Evolutionary conservation across 2,329 filamentous ascomycete genomes (phyloP), one percentile per base, ranked within the genome.

Genomic region (Colletotrichum cereale): DNA sequence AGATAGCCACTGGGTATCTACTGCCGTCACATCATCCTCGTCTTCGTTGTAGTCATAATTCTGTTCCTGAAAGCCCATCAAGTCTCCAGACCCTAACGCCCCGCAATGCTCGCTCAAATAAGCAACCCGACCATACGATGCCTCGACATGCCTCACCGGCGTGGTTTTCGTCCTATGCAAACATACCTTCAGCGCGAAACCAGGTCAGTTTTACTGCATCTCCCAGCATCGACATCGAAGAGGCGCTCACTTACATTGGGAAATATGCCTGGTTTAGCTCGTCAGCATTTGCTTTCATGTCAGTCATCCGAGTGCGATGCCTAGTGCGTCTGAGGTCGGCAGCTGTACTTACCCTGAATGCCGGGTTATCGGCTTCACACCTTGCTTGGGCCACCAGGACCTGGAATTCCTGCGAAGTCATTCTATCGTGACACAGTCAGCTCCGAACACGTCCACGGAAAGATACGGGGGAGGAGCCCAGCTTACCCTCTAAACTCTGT

Each of bases 81-180:
- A 48, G 7, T 31, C 58, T 21, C 26, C 42, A 36, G 52, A 36
- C 48, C 34, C 26, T n/a, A 50, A 68, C 34, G 58, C 47, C 38
- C 62, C 31, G 24, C n/a, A 24, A 55, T 53, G 38, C 31, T 62
- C 60, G 29, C 42, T 29, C 31, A 31, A 55, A 48, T 21, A 55
- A 50, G 67, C 66, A 61, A 44, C 31, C 57, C 48, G 11, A 29
- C 29, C n/a, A 53, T 48, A 12, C 24, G n/a, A 29, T n/a, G 8
- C 16, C 34, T 24, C 18, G 12, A 11, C 14, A 31, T n/a, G 38
- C 29, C 31, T 66, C 42, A 72, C 10, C 75, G 75, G 56, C 79
- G 82, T 67, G 87, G 86, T 74, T 91, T 91, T 73, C 85, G 84
- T 61, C 89, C 89, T 75, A 91, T 90, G 73, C 88, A 90, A 47